Evolutionary conservation across 352 stramenopile species (phyloP).

Genomic region (Aphanomyces euteiches): DNA sequence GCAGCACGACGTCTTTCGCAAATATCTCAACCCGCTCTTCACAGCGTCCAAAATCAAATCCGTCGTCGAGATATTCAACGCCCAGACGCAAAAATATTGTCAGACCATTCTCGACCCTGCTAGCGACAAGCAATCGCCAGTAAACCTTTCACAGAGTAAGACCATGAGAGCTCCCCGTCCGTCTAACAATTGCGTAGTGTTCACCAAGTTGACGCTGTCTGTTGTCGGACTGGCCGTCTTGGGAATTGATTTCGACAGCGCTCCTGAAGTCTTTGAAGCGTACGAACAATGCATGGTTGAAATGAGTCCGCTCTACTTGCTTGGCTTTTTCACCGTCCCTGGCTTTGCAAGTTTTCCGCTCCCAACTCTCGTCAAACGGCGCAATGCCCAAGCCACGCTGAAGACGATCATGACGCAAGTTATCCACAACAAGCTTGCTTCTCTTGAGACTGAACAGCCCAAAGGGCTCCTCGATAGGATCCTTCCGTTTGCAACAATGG

Average conservation of each 20-base stretch:
- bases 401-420: background rate
- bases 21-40: conserved; percentile 26
- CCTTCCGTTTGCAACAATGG: background rate
- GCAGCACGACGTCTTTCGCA: conserved; percentile 13
- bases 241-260: background rate
- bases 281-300: background rate
- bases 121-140: background rate
- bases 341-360: background rate
- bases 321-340: background rate
- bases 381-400: background rate
- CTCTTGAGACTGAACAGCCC: background rate
- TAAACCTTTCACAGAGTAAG: background rate
- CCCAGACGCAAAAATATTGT: background rate
- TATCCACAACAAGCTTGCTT: conserved; percentile 9
- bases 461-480: conserved; percentile 13
- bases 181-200: background rate
- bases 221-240: conserved; percentile 19
- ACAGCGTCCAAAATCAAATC: background rate
- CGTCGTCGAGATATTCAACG: background rate
- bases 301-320: background rate
- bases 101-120: background rate
- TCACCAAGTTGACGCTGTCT: conserved; percentile 7
- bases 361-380: background rate
- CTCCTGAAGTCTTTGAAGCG: background rate
- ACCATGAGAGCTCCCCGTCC: background rate